phyloP scores from a whole-genome alignment of 345 rosid genomes.

The Camelina hispida region DNA sequence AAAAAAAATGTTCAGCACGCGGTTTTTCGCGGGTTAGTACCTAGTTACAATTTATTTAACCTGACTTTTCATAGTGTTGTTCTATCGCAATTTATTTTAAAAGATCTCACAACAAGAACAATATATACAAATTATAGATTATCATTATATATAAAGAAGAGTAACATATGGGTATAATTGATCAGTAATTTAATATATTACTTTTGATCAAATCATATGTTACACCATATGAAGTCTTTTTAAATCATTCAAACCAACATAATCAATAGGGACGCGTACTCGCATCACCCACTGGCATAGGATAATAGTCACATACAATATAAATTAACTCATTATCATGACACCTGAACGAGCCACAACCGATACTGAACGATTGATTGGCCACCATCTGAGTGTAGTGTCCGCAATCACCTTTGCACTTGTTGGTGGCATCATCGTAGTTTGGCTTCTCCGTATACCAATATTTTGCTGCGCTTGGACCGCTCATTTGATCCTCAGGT shows the following conservation, averaged over 20 bases:
- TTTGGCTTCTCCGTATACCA: constrained; percentile 62
- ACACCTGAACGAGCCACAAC: constrained; percentile 72
- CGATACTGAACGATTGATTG: constrained; percentile 54
- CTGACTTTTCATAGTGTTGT: not conserved
- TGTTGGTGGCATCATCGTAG: constrained; percentile 57
- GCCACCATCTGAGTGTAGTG: constrained; percentile 84
- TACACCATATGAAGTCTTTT: not conserved
- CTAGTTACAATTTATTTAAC: not conserved
- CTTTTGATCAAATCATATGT: not conserved
- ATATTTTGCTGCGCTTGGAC: constrained; percentile 47
- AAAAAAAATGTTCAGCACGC: too few species aligned
- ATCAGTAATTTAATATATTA: not conserved
- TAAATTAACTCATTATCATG: constrained; percentile 51
- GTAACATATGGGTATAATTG: too few species aligned
- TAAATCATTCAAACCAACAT: not conserved
- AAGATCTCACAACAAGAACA: not conserved
- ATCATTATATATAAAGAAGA: too few species aligned
- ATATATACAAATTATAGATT: constrained; percentile 6
- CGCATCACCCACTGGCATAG: constrained; percentile 45
- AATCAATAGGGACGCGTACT: constrained; percentile 42
- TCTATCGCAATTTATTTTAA: not conserved
- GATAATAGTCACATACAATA: constrained; percentile 62
- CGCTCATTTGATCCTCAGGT: constrained; percentile 40
- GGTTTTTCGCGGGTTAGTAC: too few species aligned
- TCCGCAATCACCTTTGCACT: constrained; percentile 52